Conservation (phyloP, 495 filamentous ascomycete genomes). For the Monascus purpureus region DNA sequence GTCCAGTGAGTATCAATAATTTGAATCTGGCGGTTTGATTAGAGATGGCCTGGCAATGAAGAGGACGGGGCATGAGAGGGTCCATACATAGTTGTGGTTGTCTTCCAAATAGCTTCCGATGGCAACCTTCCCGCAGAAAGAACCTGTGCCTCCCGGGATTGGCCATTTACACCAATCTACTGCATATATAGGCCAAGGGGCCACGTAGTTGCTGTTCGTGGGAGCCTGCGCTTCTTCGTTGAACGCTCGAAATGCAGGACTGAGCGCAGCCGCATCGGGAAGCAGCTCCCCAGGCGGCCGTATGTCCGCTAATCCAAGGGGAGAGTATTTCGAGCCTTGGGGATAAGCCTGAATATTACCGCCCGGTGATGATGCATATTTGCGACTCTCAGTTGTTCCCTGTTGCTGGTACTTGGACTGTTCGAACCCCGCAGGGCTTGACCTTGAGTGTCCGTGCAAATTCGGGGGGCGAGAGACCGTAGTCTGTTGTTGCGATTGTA, state of each 20-base stretch:
- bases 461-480: conserved; percentile 54
- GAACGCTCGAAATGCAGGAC: conserved; percentile 20
- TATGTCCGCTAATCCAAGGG: conserved; percentile 82
- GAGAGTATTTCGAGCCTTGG: conserved; percentile 66
- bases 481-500: conserved; percentile 38
- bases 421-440: conserved; percentile 68
- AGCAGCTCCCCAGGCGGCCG: conserved; percentile 63
- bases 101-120: conserved; percentile 95
- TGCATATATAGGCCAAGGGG: conserved; percentile 89
- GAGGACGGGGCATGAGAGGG: not conserved
- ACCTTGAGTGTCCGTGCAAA: conserved; percentile 61
- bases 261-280: conserved; percentile 48
- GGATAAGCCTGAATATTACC: conserved; percentile 53
- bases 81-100: conserved; percentile 85
- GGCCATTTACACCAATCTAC: conserved; percentile 99
- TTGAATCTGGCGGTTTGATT: conserved; percentile 58
- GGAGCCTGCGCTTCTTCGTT: conserved; percentile 37
- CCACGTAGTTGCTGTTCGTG: conserved; percentile 77
- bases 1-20: conserved; percentile 77
- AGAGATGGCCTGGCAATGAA: conserved; percentile 5
- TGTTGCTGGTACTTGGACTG: conserved; percentile 60
- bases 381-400: conserved; percentile 46
- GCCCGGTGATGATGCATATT: conserved; percentile 55
- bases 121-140: conserved; percentile 79
- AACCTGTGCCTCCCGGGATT: conserved; percentile 47